A percentile compares a stretch with the other conserved stretches of the same genome.
phyloP scores from a whole-genome alignment of 164 flowering plant genomes.

The Amborella trichopoda region DNA sequence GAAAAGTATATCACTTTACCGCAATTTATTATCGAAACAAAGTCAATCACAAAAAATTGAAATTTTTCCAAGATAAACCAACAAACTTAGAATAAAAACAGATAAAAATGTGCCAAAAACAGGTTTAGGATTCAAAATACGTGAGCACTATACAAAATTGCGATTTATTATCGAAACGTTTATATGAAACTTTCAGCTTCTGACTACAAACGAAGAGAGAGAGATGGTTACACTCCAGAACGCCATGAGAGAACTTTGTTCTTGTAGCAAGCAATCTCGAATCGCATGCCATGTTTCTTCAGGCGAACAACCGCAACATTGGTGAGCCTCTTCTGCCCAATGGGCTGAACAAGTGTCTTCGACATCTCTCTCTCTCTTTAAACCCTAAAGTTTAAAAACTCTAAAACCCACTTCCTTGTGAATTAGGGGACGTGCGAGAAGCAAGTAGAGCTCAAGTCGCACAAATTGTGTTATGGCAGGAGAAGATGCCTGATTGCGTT shows the following conservation, averaged over 20 bases:
- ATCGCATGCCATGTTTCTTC: conserved; percentile 77
- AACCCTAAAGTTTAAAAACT: neutral
- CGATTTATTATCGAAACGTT: neutral
- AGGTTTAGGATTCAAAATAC: neutral
- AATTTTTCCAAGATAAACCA: too few relatives aligned
- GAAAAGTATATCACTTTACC: conserved; percentile 1
- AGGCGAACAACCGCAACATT: conserved; percentile 94
- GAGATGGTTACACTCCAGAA: conserved; percentile 56
- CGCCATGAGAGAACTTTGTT: conserved; percentile 98
- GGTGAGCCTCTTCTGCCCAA: conserved; percentile 74
- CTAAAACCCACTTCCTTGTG: too few relatives aligned
- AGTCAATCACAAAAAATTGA: neutral
- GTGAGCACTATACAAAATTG: neutral
- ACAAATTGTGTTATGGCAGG: too few relatives aligned
- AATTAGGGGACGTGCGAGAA: too few relatives aligned
- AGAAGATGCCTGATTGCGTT: too few relatives aligned
- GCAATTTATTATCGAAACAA: too few relatives aligned
- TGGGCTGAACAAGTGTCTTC: conserved; percentile 59
- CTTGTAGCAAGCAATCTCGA: conserved; percentile 93
- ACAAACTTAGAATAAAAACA: too few relatives aligned
- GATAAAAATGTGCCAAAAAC: neutral
- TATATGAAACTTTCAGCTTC: neutral
- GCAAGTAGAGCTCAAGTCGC: too few relatives aligned
- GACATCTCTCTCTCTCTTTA: conserved; percentile 38
- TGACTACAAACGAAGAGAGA: neutral